These are phyloP conservation scores for Trichosporon sp. DNA, from an alignment of 1,284 basidiomycete genomes.

Conservation along the genomic window DNA sequence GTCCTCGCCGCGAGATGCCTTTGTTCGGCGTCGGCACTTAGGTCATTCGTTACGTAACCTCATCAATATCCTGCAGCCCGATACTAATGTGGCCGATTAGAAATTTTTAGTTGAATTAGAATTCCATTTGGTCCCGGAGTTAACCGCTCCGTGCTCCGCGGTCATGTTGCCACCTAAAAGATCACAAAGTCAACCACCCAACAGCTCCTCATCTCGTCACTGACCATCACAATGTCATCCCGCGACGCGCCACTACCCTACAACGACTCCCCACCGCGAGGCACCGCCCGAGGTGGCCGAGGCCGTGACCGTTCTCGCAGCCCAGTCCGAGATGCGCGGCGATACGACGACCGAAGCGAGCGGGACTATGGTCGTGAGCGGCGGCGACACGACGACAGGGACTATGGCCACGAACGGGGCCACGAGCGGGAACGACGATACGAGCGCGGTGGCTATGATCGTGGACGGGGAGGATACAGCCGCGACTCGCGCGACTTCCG, in stretches of 20 bases:
- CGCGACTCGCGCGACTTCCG: neutral
- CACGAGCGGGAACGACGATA: constrained; percentile 45
- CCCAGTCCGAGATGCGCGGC: neutral
- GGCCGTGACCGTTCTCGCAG: constrained; percentile 5
- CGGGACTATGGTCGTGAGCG: constrained; percentile 4
- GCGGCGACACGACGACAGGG: constrained; percentile 7
- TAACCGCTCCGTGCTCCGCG: neutral
- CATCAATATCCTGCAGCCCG: too few relatives aligned
- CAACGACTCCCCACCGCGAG: neutral
- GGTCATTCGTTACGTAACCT: neutral
- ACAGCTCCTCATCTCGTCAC: too few relatives aligned
- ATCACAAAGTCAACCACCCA: neutral
- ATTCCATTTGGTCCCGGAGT: neutral
- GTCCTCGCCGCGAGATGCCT: neutral
- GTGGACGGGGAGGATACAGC: neutral
- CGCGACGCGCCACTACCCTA: neutral
- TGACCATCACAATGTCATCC: neutral
- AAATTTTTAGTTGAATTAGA: neutral
- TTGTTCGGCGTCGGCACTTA: neutral
- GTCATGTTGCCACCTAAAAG: constrained; percentile 2
- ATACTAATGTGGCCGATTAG: too few relatives aligned
- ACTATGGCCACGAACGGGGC: constrained; percentile 28
- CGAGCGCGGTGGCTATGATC: constrained; percentile 28
- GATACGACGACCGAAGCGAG: neutral
- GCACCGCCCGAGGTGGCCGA: neutral